Evolutionary conservation across 495 filamentous ascomycete species (phyloP).

Genomic region (Antarctomyces pellizariae): DNA sequence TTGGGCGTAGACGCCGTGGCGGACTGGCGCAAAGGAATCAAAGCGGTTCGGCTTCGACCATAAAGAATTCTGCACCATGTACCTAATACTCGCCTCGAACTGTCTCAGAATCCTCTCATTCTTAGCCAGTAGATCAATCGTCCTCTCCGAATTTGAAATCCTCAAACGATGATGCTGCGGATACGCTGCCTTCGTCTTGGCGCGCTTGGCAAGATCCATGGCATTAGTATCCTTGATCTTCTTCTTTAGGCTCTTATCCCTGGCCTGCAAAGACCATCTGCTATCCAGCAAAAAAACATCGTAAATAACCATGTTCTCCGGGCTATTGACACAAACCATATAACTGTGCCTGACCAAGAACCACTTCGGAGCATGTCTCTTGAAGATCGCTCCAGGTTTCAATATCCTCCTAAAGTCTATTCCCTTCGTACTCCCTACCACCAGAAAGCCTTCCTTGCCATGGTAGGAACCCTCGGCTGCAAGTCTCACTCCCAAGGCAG

Average conservation of each 20-base stretch:
- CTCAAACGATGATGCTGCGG: conserved; percentile 66
- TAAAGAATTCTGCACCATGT: conserved; percentile 55
- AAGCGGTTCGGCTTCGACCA: conserved; percentile 77
- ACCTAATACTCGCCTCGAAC: conserved; percentile 76
- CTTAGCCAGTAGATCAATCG: conserved; percentile 72
- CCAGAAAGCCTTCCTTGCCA: conserved; percentile 86
- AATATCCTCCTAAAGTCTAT: conserved; percentile 69
- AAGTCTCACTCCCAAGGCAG: conserved; percentile 81
- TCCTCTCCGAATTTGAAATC: conserved; percentile 69
- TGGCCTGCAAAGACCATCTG: conserved; percentile 54
- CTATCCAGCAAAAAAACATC: conserved; percentile 91
- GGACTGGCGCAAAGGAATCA: conserved; percentile 79
- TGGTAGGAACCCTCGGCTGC: conserved; percentile 93
- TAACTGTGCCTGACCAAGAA: conserved; percentile 96
- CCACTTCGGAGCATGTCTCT: conserved; percentile 80
- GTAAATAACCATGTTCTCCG: conserved; percentile 96
- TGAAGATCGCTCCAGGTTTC: conserved; percentile 48
- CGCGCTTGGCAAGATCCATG: conserved; percentile 22
- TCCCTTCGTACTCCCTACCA: conserved; percentile 78
- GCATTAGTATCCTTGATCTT: conserved; percentile 40
- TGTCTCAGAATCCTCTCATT: conserved; percentile 76
- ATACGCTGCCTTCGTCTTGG: conserved; percentile 26
- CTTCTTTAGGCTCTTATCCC: conserved; percentile 34
- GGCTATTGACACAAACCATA: conserved; percentile 90
- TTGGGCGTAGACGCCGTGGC: conserved; percentile 69